A percentile compares a stretch with the other conserved stretches of the same genome.
Conservation (phyloP, 2,329 filamentous ascomycete genomes). For the Fusarium sp. region DNA sequence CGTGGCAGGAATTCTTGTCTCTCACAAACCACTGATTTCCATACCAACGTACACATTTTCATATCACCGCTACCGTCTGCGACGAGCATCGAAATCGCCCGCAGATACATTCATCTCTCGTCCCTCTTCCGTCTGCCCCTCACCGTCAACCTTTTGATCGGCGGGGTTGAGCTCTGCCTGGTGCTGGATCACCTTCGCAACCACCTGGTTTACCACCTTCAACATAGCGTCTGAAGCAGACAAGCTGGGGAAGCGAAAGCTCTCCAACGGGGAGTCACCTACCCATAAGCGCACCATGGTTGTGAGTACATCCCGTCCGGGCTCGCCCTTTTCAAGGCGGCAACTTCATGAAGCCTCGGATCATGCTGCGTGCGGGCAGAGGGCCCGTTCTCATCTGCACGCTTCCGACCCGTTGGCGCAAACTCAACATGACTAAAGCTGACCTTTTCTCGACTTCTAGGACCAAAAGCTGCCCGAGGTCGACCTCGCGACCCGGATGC, state of each 20-base stretch:
- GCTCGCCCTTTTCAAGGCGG: not conserved
- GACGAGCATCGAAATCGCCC: constrained; percentile 21
- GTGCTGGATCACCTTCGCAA: constrained; percentile 48
- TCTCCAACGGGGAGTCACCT: constrained; percentile 70
- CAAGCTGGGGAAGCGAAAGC: constrained; percentile 77
- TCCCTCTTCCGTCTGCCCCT: constrained; percentile 6
- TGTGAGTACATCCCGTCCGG: constrained; percentile 57
- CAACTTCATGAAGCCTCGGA: constrained; percentile 9
- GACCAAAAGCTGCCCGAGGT: constrained; percentile 67
- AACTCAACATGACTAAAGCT: constrained; percentile 2
- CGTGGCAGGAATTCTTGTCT: constrained; percentile 24
- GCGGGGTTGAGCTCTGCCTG: constrained; percentile 55
- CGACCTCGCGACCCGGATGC: constrained; percentile 73
- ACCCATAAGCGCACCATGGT: constrained; percentile 71
- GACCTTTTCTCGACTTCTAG: constrained; percentile 47
- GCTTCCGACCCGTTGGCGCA: not conserved
- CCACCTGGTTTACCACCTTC: constrained; percentile 40
- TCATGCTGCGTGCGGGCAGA: constrained; percentile 11
- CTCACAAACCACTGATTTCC: constrained; percentile 27
- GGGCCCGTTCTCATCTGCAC: not conserved
- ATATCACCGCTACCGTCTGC: constrained; percentile 26
- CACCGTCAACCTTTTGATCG: constrained; percentile 33
- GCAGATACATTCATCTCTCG: constrained; percentile 10
- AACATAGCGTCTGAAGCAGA: constrained; percentile 51
- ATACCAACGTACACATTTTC: constrained; percentile 14